A percentile compares a stretch with the other conserved stretches of the same genome.
phyloP scores from a whole-genome alignment of 768 basidiomycete genomes.

The Tulasnella sp. region DNA sequence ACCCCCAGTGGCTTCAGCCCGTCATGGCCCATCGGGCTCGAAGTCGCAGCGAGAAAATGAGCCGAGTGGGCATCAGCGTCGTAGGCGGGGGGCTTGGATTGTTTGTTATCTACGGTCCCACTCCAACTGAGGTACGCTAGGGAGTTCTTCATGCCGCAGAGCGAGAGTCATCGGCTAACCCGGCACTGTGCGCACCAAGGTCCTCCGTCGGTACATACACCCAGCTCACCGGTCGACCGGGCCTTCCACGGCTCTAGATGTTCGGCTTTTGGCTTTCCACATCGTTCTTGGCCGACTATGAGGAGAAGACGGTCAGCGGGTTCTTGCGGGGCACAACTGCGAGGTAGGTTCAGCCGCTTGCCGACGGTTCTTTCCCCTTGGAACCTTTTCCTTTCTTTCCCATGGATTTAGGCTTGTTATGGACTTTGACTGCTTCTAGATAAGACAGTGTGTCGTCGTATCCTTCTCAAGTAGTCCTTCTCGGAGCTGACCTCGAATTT shows the following conservation, averaged over 20 bases:
- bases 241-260: slow-evolving; percentile 60
- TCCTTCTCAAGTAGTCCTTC: slow-evolving; percentile 71
- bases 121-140: slow-evolving; percentile 49
- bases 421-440: slow-evolving; percentile 53
- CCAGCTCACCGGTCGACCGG: slow-evolving; percentile 56
- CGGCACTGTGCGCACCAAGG: slow-evolving; percentile 34
- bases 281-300: slow-evolving; percentile 59
- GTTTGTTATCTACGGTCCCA: slow-evolving; percentile 61
- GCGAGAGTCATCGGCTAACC: slow-evolving; percentile 9
- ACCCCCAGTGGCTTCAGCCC: too few relatives aligned
- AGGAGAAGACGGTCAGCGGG: slow-evolving; percentile 57
- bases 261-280: slow-evolving; percentile 74
- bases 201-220: slow-evolving; percentile 43
- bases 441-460: slow-evolving; percentile 40
- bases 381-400: neutral
- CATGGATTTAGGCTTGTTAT: slow-evolving; percentile 53
- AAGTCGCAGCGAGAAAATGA: slow-evolving; percentile 46
- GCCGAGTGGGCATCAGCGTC: slow-evolving; percentile 55
- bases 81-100: slow-evolving; percentile 59
- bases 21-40: too few relatives aligned
- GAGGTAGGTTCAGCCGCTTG: slow-evolving; percentile 23
- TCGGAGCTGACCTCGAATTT: slow-evolving; percentile 42
- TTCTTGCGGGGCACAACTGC: slow-evolving; percentile 61
- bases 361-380: neutral
- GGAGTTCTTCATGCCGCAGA: slow-evolving; percentile 8